Percentiles rank a stretch among this genome's conserved stretches.
Evolutionary conservation across 805 yeast genomes (phyloP).

Genomic region (Limtongia smithiae): DNA sequence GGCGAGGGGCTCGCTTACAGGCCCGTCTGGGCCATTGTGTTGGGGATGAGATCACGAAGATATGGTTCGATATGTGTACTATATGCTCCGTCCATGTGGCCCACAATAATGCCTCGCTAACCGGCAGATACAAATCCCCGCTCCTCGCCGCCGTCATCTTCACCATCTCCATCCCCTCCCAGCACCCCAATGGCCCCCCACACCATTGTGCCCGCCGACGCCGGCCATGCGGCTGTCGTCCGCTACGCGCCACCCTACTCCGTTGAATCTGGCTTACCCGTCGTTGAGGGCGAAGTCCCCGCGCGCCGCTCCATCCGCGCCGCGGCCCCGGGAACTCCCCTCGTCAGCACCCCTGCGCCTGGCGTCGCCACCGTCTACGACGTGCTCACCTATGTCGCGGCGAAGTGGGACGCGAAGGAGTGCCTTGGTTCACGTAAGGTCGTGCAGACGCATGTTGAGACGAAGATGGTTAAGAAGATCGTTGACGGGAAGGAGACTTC

Average conservation of each 20-base stretch:
- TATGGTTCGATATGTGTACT: no score
- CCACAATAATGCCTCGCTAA: no score
- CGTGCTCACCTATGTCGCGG: conserved; percentile 58
- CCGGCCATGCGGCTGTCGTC: conserved; percentile 16
- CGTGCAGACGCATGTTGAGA: conserved; percentile 69
- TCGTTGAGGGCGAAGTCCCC: conserved; percentile 16
- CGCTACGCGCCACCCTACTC: conserved; percentile 22
- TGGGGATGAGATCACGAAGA: no score
- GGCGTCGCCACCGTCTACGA: conserved; percentile 70
- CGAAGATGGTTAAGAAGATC: conserved; percentile 65
- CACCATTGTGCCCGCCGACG: conserved; percentile 19
- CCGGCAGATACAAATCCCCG: no score
- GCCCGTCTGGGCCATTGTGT: no score
- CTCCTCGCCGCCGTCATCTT: neutral
- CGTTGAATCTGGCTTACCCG: conserved; percentile 17
- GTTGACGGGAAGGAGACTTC: conserved; percentile 70
- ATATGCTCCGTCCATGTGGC: no score
- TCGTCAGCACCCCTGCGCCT: conserved; percentile 57
- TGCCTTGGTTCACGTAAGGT: conserved; percentile 79
- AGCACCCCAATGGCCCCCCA: conserved; percentile 17
- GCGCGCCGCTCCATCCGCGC: conserved; percentile 19
- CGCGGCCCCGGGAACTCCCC: conserved; percentile 27
- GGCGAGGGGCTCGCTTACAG: no score
- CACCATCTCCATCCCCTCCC: neutral
- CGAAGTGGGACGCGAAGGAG: conserved; percentile 49